Percentiles rank a stretch among this genome's conserved stretches.
phyloP scores from a whole-genome alignment of 108 stramenopile genomes.

The Parietichytrium sp. region DNA sequence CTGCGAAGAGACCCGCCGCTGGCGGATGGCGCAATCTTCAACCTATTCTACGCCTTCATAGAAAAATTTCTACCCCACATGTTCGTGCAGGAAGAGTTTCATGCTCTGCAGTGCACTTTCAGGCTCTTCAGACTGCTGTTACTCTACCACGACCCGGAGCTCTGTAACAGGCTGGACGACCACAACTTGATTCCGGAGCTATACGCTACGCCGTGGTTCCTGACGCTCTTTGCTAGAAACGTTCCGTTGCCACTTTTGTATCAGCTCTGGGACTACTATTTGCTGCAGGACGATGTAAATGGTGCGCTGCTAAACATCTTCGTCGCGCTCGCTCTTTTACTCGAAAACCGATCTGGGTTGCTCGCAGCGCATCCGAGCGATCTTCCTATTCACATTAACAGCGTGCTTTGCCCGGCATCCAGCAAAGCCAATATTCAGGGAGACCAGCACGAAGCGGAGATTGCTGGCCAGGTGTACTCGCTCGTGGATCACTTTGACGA shows the following conservation, averaged over 20 bases:
- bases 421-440: no score
- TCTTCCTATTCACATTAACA: conserved; percentile 5
- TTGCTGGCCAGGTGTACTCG: background rate
- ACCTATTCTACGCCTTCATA: conserved; percentile 50
- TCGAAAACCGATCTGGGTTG: background rate
- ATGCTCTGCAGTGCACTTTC: conserved; percentile 54
- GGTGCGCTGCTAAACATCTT: conserved; percentile 22
- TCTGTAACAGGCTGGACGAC: conserved; percentile 53
- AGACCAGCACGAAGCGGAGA: no score
- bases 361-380: conserved; percentile 24
- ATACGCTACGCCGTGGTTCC: conserved; percentile 60
- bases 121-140: conserved; percentile 53
- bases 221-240: conserved; percentile 52
- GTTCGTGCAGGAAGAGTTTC: conserved; percentile 54
- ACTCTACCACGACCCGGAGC: conserved; percentile 53
- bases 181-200: conserved; percentile 58
- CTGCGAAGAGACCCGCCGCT: conserved; percentile 45
- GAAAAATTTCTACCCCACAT: conserved; percentile 51
- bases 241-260: background rate
- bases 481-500: background rate
- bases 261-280: conserved; percentile 3
- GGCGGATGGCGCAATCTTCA: conserved; percentile 48
- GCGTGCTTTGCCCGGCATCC: background rate
- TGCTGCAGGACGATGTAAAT: conserved; percentile 16
- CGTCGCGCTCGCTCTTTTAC: background rate